Evolutionary conservation across 2,329 filamentous ascomycete genomes (phyloP), one percentile per base, ranked within the genome.

Genomic region (Penicillium sp.): DNA sequence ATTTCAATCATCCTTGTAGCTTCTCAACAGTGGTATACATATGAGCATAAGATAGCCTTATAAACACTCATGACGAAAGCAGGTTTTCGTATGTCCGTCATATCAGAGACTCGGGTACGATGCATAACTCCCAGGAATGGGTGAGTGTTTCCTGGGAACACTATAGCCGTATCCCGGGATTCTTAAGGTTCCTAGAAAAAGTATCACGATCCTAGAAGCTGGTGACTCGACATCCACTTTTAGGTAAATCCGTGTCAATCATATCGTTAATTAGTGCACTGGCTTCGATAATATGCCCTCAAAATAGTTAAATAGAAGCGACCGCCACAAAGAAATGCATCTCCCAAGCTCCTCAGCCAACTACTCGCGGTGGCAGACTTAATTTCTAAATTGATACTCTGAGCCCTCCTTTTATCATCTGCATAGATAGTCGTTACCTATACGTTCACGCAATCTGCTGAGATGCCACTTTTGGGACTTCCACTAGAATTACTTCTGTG

Each of bases 381-480:
- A 7, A 35, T 35, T 16, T 35, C 33, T 35, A 18, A 35, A 35
- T 30, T 14, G 9, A 30, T 27, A 41, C 25, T 41, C 27, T 41
- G 27, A 19, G 27, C n/a, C 28, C 25, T 19, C 14, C 28, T 41
- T 18, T 41, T 41, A 30, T 14, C 4, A 40, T 18, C 27, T 27
- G 9, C 5, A n/a, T 40, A 30, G 38, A 7, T 22, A 37, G 35
- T 37, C 27, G 27, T 18, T 25, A 40, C n/a, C 27, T 40, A 34
- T 25, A 40, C 25, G 25, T 40, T 16, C 37, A 29, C n/a, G 8
- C 2, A n/a, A 22, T 40, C 37, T 29, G 27, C 38, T 3, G 10
- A 41, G 11, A 41, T 41, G 27, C n/a, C 40, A 30, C 30, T 43
- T 43, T 31, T 42, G 9, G 40, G 29, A 33, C 40, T 42, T 42